phyloP scores from a whole-genome alignment of 1,284 basidiomycete species.

The Neonothopanus nambi region DNA sequence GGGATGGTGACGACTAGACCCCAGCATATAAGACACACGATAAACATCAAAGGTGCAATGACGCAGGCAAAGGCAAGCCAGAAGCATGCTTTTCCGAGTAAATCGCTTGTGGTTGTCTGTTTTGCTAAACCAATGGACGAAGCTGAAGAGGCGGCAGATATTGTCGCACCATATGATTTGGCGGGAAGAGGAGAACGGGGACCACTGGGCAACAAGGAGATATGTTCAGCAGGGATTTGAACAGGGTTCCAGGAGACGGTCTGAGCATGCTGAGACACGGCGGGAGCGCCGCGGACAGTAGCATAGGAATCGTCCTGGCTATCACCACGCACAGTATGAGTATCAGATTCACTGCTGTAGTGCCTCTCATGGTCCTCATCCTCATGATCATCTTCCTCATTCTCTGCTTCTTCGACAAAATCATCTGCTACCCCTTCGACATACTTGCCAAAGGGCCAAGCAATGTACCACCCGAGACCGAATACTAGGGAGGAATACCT shows the following conservation, averaged over 20 bases:
- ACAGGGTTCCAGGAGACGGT: conserved; percentile 31
- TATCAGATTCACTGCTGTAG: conserved; percentile 24
- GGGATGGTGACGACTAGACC: conserved; percentile 92
- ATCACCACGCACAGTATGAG: conserved; percentile 32
- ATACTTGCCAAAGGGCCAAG: conserved; percentile 99
- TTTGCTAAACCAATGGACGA: conserved; percentile 35
- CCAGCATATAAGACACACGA: conserved; percentile 91
- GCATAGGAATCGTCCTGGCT: conserved; percentile 16
- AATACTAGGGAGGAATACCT: conserved; percentile 88
- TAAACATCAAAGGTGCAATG: conserved; percentile 87
- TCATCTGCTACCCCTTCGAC: conserved; percentile 75
- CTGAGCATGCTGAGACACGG: conserved; percentile 29
- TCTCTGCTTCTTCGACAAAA: conserved; percentile 44
- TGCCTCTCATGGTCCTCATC: conserved; percentile 21
- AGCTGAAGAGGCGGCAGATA: conserved; percentile 33
- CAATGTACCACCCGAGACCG: conserved; percentile 94
- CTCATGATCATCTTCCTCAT: conserved; percentile 35
- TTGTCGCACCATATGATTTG: conserved; percentile 67
- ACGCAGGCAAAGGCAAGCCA: conserved; percentile 76
- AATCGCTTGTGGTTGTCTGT: conserved; percentile 40
- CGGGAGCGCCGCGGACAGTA: conserved; percentile 28
- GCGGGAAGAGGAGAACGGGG: conserved; percentile 37
- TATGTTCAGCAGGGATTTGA: conserved; percentile 33
- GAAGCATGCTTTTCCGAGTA: conserved; percentile 75
- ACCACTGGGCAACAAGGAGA: conserved; percentile 37